phyloP scores from a whole-genome alignment of 345 rosid species.

The Conringia planisiliqua region DNA sequence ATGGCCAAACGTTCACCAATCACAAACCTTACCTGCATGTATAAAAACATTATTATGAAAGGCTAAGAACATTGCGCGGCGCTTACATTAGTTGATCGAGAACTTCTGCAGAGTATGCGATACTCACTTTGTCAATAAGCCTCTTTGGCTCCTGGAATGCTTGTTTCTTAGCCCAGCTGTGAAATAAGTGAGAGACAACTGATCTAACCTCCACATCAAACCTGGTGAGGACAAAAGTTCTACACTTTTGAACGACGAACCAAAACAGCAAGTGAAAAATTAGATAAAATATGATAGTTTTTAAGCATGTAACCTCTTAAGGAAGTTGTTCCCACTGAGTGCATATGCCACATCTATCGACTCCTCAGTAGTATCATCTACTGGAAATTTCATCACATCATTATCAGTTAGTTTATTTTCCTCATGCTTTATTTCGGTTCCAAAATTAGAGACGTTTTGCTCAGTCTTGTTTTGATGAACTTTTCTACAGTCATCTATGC shows the following conservation, averaged over 20 bases:
- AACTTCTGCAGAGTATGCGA: slow-evolving; percentile 8
- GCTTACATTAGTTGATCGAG: not conserved
- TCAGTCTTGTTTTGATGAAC: slow-evolving; percentile 39
- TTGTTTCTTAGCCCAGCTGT: slow-evolving; percentile 87
- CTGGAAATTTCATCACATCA: slow-evolving; percentile 31
- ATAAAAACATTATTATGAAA: slow-evolving; percentile 11
- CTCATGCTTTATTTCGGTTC: slow-evolving; percentile 14
- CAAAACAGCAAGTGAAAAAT: not conserved
- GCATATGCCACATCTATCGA: slow-evolving; percentile 36
- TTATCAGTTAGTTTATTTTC: slow-evolving; percentile 37
- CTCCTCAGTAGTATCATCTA: slow-evolving; percentile 41
- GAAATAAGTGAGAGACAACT: slow-evolving; percentile 83
- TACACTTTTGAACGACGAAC: not conserved
- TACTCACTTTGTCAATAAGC: slow-evolving; percentile 72
- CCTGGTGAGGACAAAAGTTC: slow-evolving; percentile 39
- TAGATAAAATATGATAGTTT: not conserved
- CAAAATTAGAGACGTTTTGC: slow-evolving; percentile 12
- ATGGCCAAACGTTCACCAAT: slow-evolving; percentile 76
- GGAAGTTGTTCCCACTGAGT: slow-evolving; percentile 55
- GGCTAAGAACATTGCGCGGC: slow-evolving; percentile 12
- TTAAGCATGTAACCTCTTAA: slow-evolving; percentile 57
- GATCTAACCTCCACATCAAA: slow-evolving; percentile 75
- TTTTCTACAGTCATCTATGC: slow-evolving; percentile 37
- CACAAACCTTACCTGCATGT: slow-evolving; percentile 72
- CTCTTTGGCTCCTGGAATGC: slow-evolving; percentile 90